Evolutionary conservation across 805 yeast genomes (phyloP).

Genomic region (Wickerhamiella spandovensis): DNA sequence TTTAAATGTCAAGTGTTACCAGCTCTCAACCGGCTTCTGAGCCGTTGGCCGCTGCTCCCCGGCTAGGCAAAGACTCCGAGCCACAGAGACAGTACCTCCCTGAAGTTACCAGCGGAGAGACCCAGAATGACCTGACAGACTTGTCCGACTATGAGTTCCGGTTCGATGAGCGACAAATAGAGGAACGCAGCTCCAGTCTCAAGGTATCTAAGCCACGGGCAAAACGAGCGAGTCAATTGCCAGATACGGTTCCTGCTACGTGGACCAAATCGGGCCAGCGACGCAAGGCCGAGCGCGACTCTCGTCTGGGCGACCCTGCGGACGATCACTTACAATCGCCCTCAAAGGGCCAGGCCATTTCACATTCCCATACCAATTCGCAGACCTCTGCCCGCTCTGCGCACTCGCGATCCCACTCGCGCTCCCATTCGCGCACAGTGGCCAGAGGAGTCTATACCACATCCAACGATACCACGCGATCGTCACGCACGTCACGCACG

Average conservation of each 20-base stretch:
- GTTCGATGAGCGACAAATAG: not conserved
- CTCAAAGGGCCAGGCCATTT: not conserved
- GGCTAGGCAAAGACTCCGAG: not conserved
- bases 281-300: not conserved
- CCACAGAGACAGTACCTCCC: not conserved
- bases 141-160: not conserved
- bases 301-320: not conserved
- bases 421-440: not conserved
- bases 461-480: not conserved
- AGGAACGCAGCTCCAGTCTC: not conserved
- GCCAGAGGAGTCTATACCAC: not conserved
- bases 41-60: not conserved
- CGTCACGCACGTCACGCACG: not conserved
- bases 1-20: not conserved
- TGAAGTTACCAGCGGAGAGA: not conserved
- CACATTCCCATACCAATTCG: not conserved
- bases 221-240: not conserved
- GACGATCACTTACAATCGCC: not conserved
- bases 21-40: not conserved
- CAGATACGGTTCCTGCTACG: slow-evolving; percentile 1
- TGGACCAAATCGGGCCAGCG: slow-evolving; percentile 6
- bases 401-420: not conserved
- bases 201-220: not conserved
- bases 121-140: not conserved
- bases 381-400: not conserved